Base-by-base conservation (phyloP, 176 grass and related monocot species). In the Cymbopogon citratus region DNA sequence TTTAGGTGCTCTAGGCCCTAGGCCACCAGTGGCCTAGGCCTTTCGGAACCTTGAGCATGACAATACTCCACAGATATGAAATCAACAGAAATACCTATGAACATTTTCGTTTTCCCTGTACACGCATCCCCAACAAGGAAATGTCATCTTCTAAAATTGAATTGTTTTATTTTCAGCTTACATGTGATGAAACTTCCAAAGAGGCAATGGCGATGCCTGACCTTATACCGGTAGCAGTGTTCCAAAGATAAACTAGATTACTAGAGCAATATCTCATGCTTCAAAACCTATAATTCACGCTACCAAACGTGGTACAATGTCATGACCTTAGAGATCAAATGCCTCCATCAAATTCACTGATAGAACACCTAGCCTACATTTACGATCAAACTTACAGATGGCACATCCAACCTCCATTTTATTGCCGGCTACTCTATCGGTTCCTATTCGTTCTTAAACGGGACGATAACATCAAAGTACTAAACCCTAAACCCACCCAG, bases 401-500 rank as follows among this genome's bases (percentile, higher is more conserved):
- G 33, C 10, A 24, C 46, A 59, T 3, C 34, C 11, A 18, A 4
- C 12, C 1, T 19, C 14, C 12, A 33, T 35, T 64, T 78, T 10
- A 68, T 56, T 2, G 18, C 19, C 11, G 18, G 3, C 12, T 12
- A 75, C 48, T 57, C 5, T 40, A 77, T 60, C 61, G 19, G 51
- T 72, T 62, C 80, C 41, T 40, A 33, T 24, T 7, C 77, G 14
- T 26, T 24, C 28, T 54, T 66, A 83, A 15, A 49, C 49, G 54
- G 46, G 7, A 48, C 21, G 38, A 48, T 9, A 74, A 28, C 66
- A 82, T 39, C 78, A 79, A 83, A 73, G 56, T 48, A 86, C 31
- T 89, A 79, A 83, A 83, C 74, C 83, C 74, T 83, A 79, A 74
- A 82, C 57, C 79, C 60, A 25, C 12, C 14, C 45, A 71, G 27